These are phyloP conservation scores for Saccharum hybrid DNA, from an alignment of 202 grass and related monocot genomes.

Conservation along the genomic window DNA sequence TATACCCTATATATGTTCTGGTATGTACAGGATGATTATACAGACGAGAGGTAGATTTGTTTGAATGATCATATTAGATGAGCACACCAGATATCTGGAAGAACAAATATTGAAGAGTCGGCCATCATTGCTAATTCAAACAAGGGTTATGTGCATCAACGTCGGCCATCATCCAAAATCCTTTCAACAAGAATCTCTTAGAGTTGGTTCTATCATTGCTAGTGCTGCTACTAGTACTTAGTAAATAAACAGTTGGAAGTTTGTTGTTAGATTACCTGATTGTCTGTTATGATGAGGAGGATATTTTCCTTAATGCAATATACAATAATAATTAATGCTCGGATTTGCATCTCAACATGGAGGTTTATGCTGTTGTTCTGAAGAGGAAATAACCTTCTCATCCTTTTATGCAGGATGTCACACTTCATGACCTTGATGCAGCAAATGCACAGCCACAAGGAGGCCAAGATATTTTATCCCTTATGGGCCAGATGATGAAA, in stretches of 20 bases:
- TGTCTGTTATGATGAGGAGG: neutral
- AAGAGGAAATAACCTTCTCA: slow-evolving; percentile 31
- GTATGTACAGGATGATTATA: neutral
- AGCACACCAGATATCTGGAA: neutral
- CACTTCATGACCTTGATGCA: slow-evolving; percentile 91
- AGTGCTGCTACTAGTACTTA: neutral
- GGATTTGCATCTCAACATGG: neutral
- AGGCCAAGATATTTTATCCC: slow-evolving; percentile 94
- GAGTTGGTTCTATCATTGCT: neutral
- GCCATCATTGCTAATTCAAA: neutral
- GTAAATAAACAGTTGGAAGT: neutral
- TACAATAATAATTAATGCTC: neutral
- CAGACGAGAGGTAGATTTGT: neutral
- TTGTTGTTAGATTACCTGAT: neutral
- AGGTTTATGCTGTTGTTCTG: neutral
- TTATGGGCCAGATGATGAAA: slow-evolving; percentile 99
- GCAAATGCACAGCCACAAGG: slow-evolving; percentile 99
- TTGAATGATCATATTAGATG: neutral
- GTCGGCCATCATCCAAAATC: neutral
- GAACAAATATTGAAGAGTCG: neutral
- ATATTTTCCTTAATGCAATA: slow-evolving; percentile 8
- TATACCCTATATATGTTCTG: neutral
- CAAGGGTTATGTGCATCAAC: neutral
- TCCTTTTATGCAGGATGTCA: slow-evolving; percentile 79
- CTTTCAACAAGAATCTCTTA: slow-evolving; percentile 16